Conservation (phyloP, 495 filamentous ascomycete genomes). For the Talaromyces nanjingensis region DNA sequence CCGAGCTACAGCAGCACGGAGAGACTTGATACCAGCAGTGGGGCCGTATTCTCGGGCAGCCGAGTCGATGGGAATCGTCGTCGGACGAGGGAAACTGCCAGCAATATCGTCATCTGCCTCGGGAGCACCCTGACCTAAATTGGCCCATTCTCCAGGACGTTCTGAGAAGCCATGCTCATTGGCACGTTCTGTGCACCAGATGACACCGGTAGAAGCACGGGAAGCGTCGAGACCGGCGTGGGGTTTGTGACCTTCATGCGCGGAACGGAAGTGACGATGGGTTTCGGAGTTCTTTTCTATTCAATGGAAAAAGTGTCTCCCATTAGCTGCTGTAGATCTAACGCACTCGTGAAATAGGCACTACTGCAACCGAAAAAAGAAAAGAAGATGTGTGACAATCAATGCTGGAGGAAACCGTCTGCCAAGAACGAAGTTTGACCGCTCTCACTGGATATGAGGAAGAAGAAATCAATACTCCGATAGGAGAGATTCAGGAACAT, state of each 20-base stretch:
- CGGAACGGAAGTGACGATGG: conserved; percentile 76
- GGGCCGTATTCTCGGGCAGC: conserved; percentile 84
- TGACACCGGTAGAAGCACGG: conserved; percentile 73
- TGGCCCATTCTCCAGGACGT: conserved; percentile 78
- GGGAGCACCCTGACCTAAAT: conserved; percentile 90
- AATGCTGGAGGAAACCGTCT: background rate
- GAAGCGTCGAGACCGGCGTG: conserved; percentile 85
- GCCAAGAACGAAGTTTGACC: background rate
- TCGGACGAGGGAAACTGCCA: conserved; percentile 82
- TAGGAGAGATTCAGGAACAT: conserved; percentile 8
- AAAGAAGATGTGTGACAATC: conserved; percentile 11
- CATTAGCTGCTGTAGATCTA: background rate
- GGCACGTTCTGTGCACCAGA: conserved; percentile 81
- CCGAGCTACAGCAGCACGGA: conserved; percentile 82
- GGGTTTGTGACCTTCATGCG: conserved; percentile 81
- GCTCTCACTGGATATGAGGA: background rate
- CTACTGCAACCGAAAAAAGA: background rate
- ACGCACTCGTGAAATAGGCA: too few relatives aligned
- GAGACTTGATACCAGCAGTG: conserved; percentile 85
- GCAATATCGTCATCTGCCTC: conserved; percentile 91
- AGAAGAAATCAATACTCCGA: background rate
- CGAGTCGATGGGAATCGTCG: conserved; percentile 68
- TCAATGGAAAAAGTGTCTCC: background rate
- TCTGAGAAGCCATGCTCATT: conserved; percentile 76
- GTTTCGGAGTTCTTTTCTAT: conserved; percentile 69